These are phyloP conservation scores for Starmerella tilneyi DNA, from an alignment of 805 yeast species.

Conservation along the genomic window DNA sequence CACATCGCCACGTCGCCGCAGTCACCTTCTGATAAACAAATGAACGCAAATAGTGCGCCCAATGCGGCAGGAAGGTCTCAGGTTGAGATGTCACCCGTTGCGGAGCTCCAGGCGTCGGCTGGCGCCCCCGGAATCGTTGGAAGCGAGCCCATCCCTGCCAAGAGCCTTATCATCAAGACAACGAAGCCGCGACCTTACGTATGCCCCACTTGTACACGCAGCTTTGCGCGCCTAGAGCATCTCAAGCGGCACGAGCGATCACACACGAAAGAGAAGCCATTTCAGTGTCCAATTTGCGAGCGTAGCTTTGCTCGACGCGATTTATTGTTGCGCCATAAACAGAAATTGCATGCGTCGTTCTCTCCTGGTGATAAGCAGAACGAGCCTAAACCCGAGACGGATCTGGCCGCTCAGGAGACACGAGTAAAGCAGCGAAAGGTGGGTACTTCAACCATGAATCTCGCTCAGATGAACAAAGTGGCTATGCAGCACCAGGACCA, in stretches of 20 bases:
- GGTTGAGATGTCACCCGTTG: not conserved
- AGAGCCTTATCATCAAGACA: constrained; percentile 72
- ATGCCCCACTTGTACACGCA: constrained; percentile 83
- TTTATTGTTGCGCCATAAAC: constrained; percentile 75
- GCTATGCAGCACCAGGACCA: constrained; percentile 1
- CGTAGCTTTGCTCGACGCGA: constrained; percentile 84
- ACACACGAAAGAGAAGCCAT: constrained; percentile 93
- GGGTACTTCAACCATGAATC: not conserved
- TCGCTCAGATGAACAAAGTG: not conserved
- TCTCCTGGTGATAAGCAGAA: constrained; percentile 23
- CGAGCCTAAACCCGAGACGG: not conserved
- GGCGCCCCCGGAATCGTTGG: constrained; percentile 19
- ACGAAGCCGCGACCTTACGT: constrained; percentile 91
- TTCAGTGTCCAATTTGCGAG: constrained; percentile 92
- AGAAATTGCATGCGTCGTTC: constrained; percentile 58
- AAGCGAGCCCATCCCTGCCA: constrained; percentile 70
- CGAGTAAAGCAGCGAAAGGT: not conserved
- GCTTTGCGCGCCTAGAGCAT: constrained; percentile 92
- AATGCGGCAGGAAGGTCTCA: not conserved
- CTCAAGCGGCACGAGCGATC: constrained; percentile 86
- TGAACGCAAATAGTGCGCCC: not conserved
- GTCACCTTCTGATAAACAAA: not conserved
- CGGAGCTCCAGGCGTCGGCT: constrained; percentile 10
- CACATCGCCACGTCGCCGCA: not conserved
- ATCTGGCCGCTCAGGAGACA: not conserved